Base-by-base conservation (phyloP, 192 early-diverging fungal species). In the Coemansia sp. region DNA sequence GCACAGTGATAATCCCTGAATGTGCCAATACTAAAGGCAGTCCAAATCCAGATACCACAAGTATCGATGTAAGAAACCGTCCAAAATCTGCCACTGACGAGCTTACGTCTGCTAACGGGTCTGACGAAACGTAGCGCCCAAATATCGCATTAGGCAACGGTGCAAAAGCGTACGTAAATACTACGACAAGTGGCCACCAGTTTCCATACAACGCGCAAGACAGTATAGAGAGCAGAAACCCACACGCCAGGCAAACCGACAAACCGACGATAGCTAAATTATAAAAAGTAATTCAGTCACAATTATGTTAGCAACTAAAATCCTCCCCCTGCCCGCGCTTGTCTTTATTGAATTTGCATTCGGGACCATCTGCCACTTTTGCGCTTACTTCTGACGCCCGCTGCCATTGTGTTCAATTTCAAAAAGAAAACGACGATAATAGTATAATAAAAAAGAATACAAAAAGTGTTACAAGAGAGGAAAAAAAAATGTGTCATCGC, bases 141-240 rank as follows among this genome's bases (percentile, higher is more conserved):
- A 90, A 94, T 25, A 99, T 69, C 45, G 88, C 89, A 74, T 99
- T 99, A 0, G 97, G 97, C 37, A 97, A 38, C 11, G 95, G 95
- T 19, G 97, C 95, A 68, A 99, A 61, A 21, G 94, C 86, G 76
- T 94, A 99, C 17, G 92, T 96, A 27, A 95, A 90, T 8, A 95
- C 95, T 75, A 97, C 95, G 42, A 95, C 87, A 12, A 99, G 83
- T 17, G 95, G 94, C 87, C 93, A 93, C 97, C 97, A 99, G 76
- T 95, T 97, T 73, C 93, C 88, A 85, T 92, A 94, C 65, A 97
- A 83, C 34, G 97, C 97, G 71, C 95, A 96, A 14, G 95, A 97
- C 61, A 99, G 88, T 73, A 97, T 96, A 63, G 94, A 94, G 29
- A 95, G 87, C 69, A 99, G 85, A 68, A 96, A 95, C 31, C 97